These are phyloP conservation scores for Hansfordia pulvinata DNA, from an alignment of 2,329 filamentous ascomycete genomes.

Conservation along the genomic window DNA sequence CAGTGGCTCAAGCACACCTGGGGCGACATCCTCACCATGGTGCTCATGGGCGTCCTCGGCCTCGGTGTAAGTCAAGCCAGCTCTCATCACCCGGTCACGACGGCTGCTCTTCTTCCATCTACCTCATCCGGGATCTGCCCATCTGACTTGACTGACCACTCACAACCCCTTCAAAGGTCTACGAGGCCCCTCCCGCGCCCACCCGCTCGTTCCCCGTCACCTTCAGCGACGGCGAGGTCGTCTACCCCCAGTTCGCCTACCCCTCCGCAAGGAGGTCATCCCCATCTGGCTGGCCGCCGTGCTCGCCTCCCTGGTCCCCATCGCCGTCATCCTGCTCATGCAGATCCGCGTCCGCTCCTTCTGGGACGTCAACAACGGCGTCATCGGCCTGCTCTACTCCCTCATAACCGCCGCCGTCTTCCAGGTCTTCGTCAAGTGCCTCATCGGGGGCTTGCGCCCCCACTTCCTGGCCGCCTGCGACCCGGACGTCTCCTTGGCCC, in stretches of 20 bases:
- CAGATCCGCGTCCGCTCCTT: constrained; percentile 56
- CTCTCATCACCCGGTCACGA: too few species aligned
- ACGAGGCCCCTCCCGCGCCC: constrained; percentile 50
- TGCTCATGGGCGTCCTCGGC: constrained; percentile 48
- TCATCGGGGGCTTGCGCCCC: constrained; percentile 60
- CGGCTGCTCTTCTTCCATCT: background rate
- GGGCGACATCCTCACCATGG: constrained; percentile 57
- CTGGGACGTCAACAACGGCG: constrained; percentile 59
- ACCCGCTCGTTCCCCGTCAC: constrained; percentile 56
- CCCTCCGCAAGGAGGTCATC: constrained; percentile 57
- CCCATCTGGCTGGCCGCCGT: constrained; percentile 60
- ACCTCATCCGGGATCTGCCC: background rate
- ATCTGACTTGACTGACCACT: constrained; percentile 3
- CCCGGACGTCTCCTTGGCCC: constrained; percentile 34
- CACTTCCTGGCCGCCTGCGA: constrained; percentile 61
- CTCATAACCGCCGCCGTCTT: constrained; percentile 61
- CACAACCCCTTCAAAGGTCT: constrained; percentile 33
- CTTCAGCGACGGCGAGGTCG: constrained; percentile 52
- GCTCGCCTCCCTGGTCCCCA: constrained; percentile 50
- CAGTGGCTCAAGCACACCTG: constrained; percentile 57
- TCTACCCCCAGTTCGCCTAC: constrained; percentile 59
- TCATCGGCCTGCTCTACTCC: constrained; percentile 55
- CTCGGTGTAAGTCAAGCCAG: constrained; percentile 53
- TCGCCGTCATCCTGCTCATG: constrained; percentile 48
- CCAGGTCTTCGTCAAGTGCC: constrained; percentile 63